A percentile compares a stretch with the other conserved stretches of the same genome.
Conservation (phyloP, 2,329 filamentous ascomycete genomes). For the Cordyceps farinosa region DNA sequence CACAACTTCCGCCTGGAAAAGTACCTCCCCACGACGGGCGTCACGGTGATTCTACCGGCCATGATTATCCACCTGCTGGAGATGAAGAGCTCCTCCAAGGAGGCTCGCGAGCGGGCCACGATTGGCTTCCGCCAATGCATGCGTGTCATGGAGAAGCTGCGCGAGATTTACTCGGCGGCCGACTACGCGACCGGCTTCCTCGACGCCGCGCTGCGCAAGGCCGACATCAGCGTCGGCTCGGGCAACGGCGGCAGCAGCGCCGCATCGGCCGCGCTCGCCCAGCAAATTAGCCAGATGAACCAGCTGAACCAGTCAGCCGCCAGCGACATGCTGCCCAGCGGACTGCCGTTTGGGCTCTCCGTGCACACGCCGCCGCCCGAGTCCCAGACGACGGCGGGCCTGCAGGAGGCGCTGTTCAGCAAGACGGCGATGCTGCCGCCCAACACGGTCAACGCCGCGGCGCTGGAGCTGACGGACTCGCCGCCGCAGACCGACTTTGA, state of each 20-base stretch:
- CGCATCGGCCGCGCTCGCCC: constrained; percentile 24
- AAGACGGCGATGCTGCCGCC: constrained; percentile 35
- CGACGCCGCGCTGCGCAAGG: constrained; percentile 86
- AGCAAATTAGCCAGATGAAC: not conserved
- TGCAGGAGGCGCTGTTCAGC: constrained; percentile 35
- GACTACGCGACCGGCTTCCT: constrained; percentile 94
- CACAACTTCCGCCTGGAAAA: constrained; percentile 69
- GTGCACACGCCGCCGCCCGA: constrained; percentile 54
- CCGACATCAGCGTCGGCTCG: constrained; percentile 65
- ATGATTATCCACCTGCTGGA: constrained; percentile 93
- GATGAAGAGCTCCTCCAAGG: constrained; percentile 76
- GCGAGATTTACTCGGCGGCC: constrained; percentile 89
- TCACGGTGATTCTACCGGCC: constrained; percentile 84
- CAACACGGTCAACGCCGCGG: constrained; percentile 36
- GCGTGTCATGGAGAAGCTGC: constrained; percentile 80
- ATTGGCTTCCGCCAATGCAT: constrained; percentile 88
- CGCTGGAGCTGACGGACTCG: constrained; percentile 36
- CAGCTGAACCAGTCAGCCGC: not conserved
- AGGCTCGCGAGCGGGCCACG: constrained; percentile 68
- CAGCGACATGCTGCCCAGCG: constrained; percentile 34
- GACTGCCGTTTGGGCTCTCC: constrained; percentile 35
- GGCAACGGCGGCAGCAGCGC: constrained; percentile 1
- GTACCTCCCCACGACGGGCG: constrained; percentile 82
- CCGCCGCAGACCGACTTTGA: constrained; percentile 46
- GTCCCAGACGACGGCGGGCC: constrained; percentile 32